These are phyloP conservation scores for Flaveria sonorensis DNA, from an alignment of 129 eudicot species.

Conservation along the genomic window DNA sequence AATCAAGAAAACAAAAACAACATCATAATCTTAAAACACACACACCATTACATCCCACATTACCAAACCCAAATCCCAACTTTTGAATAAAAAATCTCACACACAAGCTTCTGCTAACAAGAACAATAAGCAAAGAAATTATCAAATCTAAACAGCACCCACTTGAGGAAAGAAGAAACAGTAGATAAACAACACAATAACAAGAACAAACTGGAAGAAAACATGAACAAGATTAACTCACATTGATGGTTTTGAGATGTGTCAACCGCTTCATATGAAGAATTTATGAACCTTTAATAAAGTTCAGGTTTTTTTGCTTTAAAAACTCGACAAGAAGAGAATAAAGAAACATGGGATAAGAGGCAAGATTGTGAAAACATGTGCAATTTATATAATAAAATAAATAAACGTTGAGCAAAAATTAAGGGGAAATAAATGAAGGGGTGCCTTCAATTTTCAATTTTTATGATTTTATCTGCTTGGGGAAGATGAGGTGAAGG, in stretches of 20 bases:
- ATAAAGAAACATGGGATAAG: conserved; percentile 47
- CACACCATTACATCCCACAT: conserved; percentile 17
- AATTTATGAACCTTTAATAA: conserved; percentile 27
- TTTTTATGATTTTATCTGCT: conserved; percentile 1
- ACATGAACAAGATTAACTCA: conserved; percentile 20
- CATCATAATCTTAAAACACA: conserved; percentile 20
- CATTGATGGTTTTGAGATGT: conserved; percentile 31
- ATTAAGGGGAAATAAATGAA: conserved; percentile 28
- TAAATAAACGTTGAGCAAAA: conserved; percentile 8
- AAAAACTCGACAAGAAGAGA: conserved; percentile 26
- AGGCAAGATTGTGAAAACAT: conserved; percentile 56
- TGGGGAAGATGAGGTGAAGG: conserved; percentile 7
- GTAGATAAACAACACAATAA: neutral
- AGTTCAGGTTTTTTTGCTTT: conserved; percentile 21
- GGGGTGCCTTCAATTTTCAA: conserved; percentile 6
- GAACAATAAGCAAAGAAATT: conserved; percentile 21
- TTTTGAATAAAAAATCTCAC: conserved; percentile 15
- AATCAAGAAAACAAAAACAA: conserved; percentile 17
- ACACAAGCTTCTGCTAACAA: conserved; percentile 18
- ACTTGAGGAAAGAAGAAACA: conserved; percentile 7
- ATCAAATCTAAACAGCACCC: conserved; percentile 25
- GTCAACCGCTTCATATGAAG: conserved; percentile 24
- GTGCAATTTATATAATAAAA: conserved; percentile 40
- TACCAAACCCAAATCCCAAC: conserved; percentile 21
- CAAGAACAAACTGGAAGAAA: conserved; percentile 4